These are phyloP conservation scores for Biscogniauxia mediterranea DNA, from an alignment of 2,329 filamentous ascomycete genomes.

Conservation along the genomic window DNA sequence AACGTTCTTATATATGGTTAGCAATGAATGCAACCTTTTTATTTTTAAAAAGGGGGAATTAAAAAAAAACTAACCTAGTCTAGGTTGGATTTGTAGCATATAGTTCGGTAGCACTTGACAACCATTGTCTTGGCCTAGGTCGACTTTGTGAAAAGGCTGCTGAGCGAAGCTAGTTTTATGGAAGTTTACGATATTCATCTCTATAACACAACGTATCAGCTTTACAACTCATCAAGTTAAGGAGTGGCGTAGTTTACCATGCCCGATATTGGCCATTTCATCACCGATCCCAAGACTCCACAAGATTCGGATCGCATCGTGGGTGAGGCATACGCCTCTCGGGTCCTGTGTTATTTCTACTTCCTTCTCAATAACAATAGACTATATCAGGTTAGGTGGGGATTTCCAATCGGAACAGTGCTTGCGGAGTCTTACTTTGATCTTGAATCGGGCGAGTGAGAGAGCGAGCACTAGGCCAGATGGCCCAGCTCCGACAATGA, in stretches of 20 bases:
- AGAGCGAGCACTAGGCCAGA: conserved; percentile 24
- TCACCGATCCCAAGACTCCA: conserved; percentile 24
- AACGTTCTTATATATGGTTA: conserved; percentile 14
- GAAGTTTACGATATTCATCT: conserved; percentile 17
- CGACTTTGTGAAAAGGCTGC: conserved; percentile 16
- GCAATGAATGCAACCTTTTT: not conserved
- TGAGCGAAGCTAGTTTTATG: conserved; percentile 19
- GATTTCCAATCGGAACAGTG: not conserved
- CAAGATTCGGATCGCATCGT: conserved; percentile 25
- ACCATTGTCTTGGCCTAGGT: conserved; percentile 11
- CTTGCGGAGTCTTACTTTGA: conserved; percentile 17
- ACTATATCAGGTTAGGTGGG: conserved; percentile 11
- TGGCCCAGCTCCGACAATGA: conserved; percentile 28
- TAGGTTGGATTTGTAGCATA: conserved; percentile 24
- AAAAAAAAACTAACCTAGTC: conserved; percentile 14
- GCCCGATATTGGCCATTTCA: conserved; percentile 20
- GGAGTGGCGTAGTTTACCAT: conserved; percentile 15
- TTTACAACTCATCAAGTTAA: not conserved
- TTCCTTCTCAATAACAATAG: conserved; percentile 25
- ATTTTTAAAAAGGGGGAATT: not conserved
- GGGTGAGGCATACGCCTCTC: conserved; percentile 23
- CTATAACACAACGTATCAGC: conserved; percentile 6
- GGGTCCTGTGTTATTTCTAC: conserved; percentile 23
- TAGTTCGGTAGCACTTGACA: conserved; percentile 21
- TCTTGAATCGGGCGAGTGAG: conserved; percentile 20